These are phyloP conservation scores for Sideroxylon spinosum DNA, from an alignment of 179 eudicot species.

Conservation along the genomic window DNA sequence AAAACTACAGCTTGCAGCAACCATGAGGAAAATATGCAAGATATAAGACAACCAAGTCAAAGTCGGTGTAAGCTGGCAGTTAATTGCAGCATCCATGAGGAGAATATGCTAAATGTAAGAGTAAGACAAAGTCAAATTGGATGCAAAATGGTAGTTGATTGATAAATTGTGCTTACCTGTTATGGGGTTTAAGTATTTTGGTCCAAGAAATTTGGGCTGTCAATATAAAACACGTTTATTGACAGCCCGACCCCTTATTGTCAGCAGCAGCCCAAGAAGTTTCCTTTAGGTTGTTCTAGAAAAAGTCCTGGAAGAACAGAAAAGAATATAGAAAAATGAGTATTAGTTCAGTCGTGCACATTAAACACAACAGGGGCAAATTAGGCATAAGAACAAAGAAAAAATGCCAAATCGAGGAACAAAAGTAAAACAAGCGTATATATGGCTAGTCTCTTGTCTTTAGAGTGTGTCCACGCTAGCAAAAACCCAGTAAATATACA, in stretches of 20 bases:
- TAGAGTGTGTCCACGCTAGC: no score
- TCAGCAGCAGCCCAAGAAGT: neutral
- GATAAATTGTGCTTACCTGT: conserved; percentile 1
- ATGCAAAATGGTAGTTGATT: no score
- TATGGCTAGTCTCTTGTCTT: no score
- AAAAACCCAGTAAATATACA: no score
- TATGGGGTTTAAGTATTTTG: neutral
- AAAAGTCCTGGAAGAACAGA: conserved; percentile 4
- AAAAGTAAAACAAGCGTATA: no score
- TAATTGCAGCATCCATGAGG: neutral
- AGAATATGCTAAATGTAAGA: no score
- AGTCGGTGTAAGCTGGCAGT: neutral
- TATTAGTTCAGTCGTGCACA: neutral
- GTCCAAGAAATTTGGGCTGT: conserved; percentile 47
- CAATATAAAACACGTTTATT: conserved; percentile 18
- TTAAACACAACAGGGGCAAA: neutral
- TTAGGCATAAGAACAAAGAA: neutral
- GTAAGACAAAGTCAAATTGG: no score
- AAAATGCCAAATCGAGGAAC: neutral
- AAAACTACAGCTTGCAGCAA: neutral
- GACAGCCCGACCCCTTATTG: conserved; percentile 48
- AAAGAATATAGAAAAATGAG: neutral
- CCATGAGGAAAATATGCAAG: conserved; percentile 9
- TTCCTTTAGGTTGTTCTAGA: neutral
- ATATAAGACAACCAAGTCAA: neutral